Conservation (phyloP, 352 stramenopile species). For the Hyaloperonospora arabidopsidis region DNA sequence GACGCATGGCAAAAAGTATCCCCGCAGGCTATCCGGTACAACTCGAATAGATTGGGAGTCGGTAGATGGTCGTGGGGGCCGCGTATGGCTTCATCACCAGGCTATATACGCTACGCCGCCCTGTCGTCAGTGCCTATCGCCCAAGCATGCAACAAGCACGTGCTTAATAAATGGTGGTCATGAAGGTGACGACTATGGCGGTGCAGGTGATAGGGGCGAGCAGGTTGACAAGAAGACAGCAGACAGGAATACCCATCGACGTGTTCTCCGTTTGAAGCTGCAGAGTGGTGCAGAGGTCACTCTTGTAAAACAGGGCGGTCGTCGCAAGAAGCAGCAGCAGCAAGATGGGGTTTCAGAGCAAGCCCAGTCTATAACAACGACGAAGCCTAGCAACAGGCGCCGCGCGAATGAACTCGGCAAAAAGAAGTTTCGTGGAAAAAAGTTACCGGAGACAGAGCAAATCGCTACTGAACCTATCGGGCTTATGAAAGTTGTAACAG, state of each 20-base stretch:
- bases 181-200: constrained; percentile 6
- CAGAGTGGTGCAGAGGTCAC: constrained; percentile 3
- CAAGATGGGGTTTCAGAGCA: constrained; percentile 2
- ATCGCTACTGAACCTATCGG: constrained; percentile 4
- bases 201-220: constrained; percentile 14
- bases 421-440: constrained; percentile 8
- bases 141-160: constrained; percentile 19
- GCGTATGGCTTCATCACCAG: constrained; percentile 46
- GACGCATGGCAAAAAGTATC: constrained; percentile 24
- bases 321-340: constrained; percentile 23
- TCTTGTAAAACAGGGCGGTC: constrained; percentile 16
- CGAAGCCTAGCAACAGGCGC: constrained; percentile 6
- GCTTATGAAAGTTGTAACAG: constrained; percentile 7
- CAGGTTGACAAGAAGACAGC: not conserved
- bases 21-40: constrained; percentile 21
- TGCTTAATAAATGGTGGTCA: constrained; percentile 11
- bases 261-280: constrained; percentile 25
- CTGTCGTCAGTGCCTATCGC: constrained; percentile 31
- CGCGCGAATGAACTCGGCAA: constrained; percentile 8
- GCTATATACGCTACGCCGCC: constrained; percentile 30
- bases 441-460: constrained; percentile 7
- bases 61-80: constrained; percentile 14
- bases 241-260: constrained; percentile 16
- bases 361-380: not conserved
- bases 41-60: constrained; percentile 40